These are phyloP conservation scores for Pelargonium australe DNA, from an alignment of 441 rosid species.

Conservation along the genomic window DNA sequence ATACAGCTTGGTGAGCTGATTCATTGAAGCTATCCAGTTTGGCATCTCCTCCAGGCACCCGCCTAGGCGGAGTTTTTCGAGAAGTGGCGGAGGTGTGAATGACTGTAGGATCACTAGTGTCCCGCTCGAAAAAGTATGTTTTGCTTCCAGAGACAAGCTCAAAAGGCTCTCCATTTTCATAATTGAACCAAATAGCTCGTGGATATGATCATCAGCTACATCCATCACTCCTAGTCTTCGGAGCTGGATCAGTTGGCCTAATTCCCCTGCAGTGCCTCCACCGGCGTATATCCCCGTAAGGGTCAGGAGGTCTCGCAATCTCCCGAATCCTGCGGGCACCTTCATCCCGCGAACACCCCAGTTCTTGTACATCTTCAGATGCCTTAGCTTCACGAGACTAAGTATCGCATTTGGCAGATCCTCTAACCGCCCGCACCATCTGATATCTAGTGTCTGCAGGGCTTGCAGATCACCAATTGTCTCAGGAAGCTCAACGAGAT, in stretches of 20 bases:
- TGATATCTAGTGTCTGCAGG: constrained; percentile 34
- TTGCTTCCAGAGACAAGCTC: constrained; percentile 30
- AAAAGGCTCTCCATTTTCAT: constrained; percentile 30
- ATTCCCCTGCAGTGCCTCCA: constrained; percentile 23
- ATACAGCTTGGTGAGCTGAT: constrained; percentile 27
- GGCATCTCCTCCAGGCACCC: constrained; percentile 27
- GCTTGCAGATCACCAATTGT: constrained; percentile 23
- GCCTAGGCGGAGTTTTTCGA: constrained; percentile 31
- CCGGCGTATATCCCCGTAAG: constrained; percentile 31
- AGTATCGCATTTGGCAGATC: constrained; percentile 22
- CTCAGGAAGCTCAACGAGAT: constrained; percentile 28
- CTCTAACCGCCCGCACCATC: constrained; percentile 28
- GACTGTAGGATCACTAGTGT: constrained; percentile 23
- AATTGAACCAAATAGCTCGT: constrained; percentile 26
- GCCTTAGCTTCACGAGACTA: constrained; percentile 23
- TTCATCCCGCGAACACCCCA: constrained; percentile 18
- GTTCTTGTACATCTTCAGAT: constrained; percentile 33
- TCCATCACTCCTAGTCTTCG: constrained; percentile 33
- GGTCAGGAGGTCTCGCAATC: constrained; percentile 25
- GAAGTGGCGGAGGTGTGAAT: constrained; percentile 32
- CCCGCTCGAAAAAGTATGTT: background rate
- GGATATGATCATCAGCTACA: constrained; percentile 24
- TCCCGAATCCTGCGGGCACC: constrained; percentile 28
- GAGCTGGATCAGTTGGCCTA: constrained; percentile 27
- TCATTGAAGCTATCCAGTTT: constrained; percentile 33